Evolutionary conservation across 768 basidiomycete genomes (phyloP).

Genomic region (Mycena latifolia): DNA sequence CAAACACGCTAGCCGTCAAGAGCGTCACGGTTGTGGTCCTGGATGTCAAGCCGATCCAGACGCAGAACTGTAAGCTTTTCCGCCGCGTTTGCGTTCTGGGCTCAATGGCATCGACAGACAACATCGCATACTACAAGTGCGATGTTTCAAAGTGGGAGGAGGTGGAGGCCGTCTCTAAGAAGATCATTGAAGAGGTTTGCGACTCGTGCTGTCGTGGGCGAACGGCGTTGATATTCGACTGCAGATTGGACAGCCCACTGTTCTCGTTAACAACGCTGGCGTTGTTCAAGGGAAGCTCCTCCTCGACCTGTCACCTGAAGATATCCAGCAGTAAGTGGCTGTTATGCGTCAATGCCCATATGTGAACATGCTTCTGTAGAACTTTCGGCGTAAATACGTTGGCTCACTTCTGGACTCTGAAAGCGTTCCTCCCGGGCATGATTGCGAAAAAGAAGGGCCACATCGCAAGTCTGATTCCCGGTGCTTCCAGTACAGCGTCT

Average conservation of each 20-base stretch:
- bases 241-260: constrained; percentile 89
- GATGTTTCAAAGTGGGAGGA: constrained; percentile 93
- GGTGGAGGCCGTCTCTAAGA: constrained; percentile 80
- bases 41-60: constrained; percentile 82
- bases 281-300: constrained; percentile 92
- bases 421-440: constrained; percentile 93
- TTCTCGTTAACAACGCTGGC: constrained; percentile 96
- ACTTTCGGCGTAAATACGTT: constrained; percentile 92
- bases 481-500: constrained; percentile 25
- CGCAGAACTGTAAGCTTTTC: constrained; percentile 74
- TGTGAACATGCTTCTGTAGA: constrained; percentile 53
- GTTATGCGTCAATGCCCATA: constrained; percentile 2
- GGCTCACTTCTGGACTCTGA: constrained; percentile 92
- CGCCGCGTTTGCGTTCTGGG: constrained; percentile 10
- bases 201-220: not conserved
- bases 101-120: constrained; percentile 59
- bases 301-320: constrained; percentile 81
- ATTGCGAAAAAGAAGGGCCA: constrained; percentile 84
- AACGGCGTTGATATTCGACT: not conserved
- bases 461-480: constrained; percentile 66
- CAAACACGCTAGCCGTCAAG: constrained; percentile 86
- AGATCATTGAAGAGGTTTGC: constrained; percentile 81
- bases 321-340: constrained; percentile 77
- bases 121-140: constrained; percentile 89
- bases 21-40: constrained; percentile 89